Evolutionary conservation across 345 rosid species (phyloP), one percentile per base, ranked within the genome.

Genomic region (Dipteronia dyeriana): DNA sequence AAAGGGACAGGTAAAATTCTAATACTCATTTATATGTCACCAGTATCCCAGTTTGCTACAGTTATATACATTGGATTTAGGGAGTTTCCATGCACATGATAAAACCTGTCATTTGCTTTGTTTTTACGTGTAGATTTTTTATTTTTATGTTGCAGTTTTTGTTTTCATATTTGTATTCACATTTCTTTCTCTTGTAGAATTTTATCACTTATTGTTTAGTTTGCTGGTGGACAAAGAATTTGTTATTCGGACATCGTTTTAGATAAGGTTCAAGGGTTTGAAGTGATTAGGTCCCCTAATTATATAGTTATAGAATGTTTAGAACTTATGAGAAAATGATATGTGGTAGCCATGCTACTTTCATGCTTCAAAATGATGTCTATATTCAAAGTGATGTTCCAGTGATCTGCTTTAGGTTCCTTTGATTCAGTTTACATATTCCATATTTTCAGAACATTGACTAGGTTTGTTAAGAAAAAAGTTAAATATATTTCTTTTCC

Each of bases 1-100:
- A 9, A 92, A 89, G 85, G 93, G 97, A 59, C 87, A 80, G 92
- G 94, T 90, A 79, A 65, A 75, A 29, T 54, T 45, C 22, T 47
- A 26, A 47, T 49, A 34, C 20, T 20, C 13, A 49, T 67, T 41
- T 39, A 20, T 10, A 34, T 43, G 2, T 53, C 4, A 7, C 5
- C 34, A 66, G 17, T 74, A 74, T 26, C 19, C 19, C 22, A 9
- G 1, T 5, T n/a, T 43, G 31, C 7, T 41, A 7, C 1, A 9
- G 57, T 54, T 41, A 56, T 13, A 63, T 26, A 47, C 39, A 26
- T 51, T 53, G 1, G 13, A 38, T 23, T 9, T 9, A 34, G 20
- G 12, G 5, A 66, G 45, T 29, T 31, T 65, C 20, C 45, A 5
- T 22, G 54, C 26, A 2, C 41, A n/a, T 20, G 51, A 31, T 41